Conservation (phyloP, 305 asterid genomes). For the Euphrasia arctica region DNA sequence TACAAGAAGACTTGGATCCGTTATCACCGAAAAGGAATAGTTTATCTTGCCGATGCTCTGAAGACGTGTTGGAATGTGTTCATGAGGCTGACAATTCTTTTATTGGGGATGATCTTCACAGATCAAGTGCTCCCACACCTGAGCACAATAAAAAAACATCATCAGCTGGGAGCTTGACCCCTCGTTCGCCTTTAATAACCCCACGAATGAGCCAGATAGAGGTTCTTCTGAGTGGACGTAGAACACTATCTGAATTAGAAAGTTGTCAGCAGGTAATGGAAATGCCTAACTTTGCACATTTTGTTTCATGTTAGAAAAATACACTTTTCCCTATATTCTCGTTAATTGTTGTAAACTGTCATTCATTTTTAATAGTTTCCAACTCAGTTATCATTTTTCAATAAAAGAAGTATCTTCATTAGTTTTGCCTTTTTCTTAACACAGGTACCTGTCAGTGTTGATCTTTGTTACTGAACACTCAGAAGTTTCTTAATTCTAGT, state of each 20-base stretch:
- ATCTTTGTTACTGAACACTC: conserved; percentile 18
- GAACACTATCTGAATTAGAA: conserved; percentile 74
- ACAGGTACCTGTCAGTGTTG: conserved; percentile 4
- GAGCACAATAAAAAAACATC: conserved; percentile 50
- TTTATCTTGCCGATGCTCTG: conserved; percentile 46
- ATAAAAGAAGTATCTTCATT: neutral
- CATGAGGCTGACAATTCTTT: conserved; percentile 46
- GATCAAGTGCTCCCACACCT: conserved; percentile 35
- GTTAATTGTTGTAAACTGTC: conserved; percentile 7
- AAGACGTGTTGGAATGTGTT: conserved; percentile 48
- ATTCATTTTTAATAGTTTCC: conserved; percentile 13
- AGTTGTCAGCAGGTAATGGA: conserved; percentile 77
- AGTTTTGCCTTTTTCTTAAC: conserved; percentile 12
- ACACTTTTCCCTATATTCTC: conserved; percentile 13
- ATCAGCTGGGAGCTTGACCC: conserved; percentile 74
- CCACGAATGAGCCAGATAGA: conserved; percentile 86
- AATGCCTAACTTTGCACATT: conserved; percentile 25
- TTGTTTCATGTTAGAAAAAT: conserved; percentile 20
- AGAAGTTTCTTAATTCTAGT: conserved; percentile 18
- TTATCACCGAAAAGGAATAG: conserved; percentile 45
- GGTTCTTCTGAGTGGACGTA: conserved; percentile 64
- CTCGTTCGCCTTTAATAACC: conserved; percentile 88
- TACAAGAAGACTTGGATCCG: conserved; percentile 48
- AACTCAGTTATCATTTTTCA: too few species aligned
- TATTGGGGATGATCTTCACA: conserved; percentile 42